Evolutionary conservation across 345 rosid species (phyloP).

Genomic region (Limnanthes douglasii): DNA sequence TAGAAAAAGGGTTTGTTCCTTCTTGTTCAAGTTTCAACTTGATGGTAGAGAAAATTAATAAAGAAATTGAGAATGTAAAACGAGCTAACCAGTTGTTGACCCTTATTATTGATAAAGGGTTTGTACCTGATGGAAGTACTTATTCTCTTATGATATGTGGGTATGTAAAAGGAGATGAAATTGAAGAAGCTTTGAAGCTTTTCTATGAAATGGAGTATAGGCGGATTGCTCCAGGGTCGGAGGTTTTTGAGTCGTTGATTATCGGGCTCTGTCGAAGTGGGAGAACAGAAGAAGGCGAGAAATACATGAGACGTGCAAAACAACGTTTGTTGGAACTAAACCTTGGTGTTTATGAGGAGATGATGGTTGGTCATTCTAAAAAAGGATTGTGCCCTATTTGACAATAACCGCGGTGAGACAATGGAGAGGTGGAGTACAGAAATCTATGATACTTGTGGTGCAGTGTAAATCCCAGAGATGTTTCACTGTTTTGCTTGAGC

Average conservation of each 20-base stretch:
- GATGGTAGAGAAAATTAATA: conserved; percentile 25
- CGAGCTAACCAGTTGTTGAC: conserved; percentile 33
- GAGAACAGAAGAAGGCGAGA: conserved; percentile 36
- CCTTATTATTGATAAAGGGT: conserved; percentile 34
- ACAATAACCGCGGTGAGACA: no score
- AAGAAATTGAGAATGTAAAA: conserved; percentile 20
- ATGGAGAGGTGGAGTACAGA: no score
- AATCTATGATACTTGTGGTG: no score
- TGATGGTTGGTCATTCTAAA: no score
- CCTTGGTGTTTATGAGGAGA: conserved; percentile 20
- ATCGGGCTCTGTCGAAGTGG: conserved; percentile 30
- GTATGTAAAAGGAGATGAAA: conserved; percentile 20
- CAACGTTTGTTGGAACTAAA: conserved; percentile 16
- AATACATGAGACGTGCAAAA: conserved; percentile 31
- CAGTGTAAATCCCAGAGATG: no score
- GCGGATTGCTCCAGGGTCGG: conserved; percentile 22
- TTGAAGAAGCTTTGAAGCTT: conserved; percentile 47
- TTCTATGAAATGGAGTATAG: conserved; percentile 57
- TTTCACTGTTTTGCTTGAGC: no score
- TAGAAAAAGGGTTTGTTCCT: conserved; percentile 30
- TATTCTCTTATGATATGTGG: conserved; percentile 35
- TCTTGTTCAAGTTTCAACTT: conserved; percentile 30
- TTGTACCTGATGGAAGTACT: conserved; percentile 29
- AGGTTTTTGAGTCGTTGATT: conserved; percentile 25
- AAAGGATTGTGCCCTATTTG: no score